Percentiles rank a stretch among this genome's conserved stretches.
phyloP scores from a whole-genome alignment of 108 stramenopile genomes.

The Skeletonema menzelii region DNA sequence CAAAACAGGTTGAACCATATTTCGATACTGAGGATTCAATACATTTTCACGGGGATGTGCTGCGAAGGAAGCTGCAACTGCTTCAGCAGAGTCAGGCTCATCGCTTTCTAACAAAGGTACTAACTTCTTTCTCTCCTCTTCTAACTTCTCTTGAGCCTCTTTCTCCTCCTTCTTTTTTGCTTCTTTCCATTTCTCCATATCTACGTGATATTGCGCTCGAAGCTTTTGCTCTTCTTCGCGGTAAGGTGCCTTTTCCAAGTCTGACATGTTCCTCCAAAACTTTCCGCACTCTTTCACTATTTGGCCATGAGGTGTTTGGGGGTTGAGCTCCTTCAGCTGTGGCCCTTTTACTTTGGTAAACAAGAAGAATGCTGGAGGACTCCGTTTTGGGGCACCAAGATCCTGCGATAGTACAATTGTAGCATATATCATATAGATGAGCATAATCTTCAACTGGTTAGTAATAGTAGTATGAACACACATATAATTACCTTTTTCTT shows the following conservation, averaged over 20 bases:
- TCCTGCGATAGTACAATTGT: conserved; percentile 22
- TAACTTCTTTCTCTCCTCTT: neutral
- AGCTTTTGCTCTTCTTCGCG: conserved; percentile 19
- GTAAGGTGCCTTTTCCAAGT: conserved; percentile 23
- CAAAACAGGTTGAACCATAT: neutral
- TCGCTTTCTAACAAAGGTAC: neutral
- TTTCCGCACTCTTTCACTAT: conserved; percentile 19
- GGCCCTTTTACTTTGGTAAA: conserved; percentile 40
- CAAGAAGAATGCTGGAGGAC: conserved; percentile 58
- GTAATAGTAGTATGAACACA: neutral
- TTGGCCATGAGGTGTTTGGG: conserved; percentile 7
- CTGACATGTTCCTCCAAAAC: conserved; percentile 19
- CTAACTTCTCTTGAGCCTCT: conserved; percentile 2
- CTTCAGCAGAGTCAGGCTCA: neutral
- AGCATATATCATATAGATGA: neutral
- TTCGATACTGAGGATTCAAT: neutral
- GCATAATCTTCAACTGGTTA: neutral
- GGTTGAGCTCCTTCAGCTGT: conserved; percentile 33
- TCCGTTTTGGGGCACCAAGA: conserved; percentile 55
- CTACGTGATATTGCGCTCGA: conserved; percentile 23
- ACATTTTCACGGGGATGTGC: neutral
- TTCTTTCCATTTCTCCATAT: conserved; percentile 19
- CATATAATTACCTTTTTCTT: conserved; percentile 25
- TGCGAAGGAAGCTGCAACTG: neutral
- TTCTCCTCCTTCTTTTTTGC: conserved; percentile 2